Conservation (phyloP, 495 filamentous ascomycete genomes). For the Penicillium soppii region DNA sequence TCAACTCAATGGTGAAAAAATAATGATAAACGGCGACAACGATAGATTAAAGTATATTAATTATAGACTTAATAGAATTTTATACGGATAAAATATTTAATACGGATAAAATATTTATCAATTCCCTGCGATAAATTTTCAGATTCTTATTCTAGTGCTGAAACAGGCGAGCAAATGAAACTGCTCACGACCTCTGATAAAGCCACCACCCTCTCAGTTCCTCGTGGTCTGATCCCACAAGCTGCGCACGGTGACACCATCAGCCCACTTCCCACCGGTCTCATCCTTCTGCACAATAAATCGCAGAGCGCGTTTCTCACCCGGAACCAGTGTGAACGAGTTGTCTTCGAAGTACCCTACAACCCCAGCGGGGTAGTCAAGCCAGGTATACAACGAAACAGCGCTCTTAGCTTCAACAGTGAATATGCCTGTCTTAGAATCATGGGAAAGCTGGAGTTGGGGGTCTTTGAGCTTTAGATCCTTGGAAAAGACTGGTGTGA, state of each 20-base stretch:
- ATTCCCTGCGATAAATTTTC: no score
- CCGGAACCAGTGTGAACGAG: slow-evolving; percentile 55
- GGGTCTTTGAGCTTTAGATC: slow-evolving; percentile 58
- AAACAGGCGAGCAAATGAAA: no score
- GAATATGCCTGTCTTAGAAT: slow-evolving; percentile 40
- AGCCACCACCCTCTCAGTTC: slow-evolving; percentile 1
- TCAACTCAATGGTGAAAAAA: no score
- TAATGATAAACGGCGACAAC: no score
- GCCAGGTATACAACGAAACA: slow-evolving; percentile 66
- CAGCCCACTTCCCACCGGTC: slow-evolving; percentile 49
- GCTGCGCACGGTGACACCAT: slow-evolving; percentile 57
- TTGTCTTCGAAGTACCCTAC: slow-evolving; percentile 63
- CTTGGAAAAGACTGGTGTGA: slow-evolving; percentile 52
- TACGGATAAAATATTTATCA: no score
- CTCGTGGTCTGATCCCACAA: slow-evolving; percentile 61
- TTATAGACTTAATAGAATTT: no score
- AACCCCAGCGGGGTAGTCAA: slow-evolving; percentile 57
- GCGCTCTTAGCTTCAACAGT: slow-evolving; percentile 57
- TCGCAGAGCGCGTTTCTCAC: slow-evolving; percentile 49
- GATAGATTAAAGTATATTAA: no score
- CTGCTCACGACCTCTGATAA: no score
- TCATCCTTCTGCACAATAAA: slow-evolving; percentile 50
- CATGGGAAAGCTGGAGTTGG: slow-evolving; percentile 44
- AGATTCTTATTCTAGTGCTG: no score
- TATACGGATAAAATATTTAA: no score